Conservation (phyloP, 805 yeast genomes). For the Ogataea saltuana region DNA sequence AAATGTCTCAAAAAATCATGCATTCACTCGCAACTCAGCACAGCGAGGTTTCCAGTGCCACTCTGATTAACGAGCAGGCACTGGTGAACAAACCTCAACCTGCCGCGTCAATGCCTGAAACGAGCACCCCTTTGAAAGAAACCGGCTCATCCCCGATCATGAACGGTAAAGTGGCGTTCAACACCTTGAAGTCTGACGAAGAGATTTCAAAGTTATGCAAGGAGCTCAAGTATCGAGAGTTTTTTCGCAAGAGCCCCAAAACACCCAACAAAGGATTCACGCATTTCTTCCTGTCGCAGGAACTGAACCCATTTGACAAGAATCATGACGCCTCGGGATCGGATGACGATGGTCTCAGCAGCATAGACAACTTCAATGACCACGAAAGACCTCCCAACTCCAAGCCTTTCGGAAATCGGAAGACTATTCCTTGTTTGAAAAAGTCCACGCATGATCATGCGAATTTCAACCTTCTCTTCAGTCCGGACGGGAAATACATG, state of each 20-base stretch:
- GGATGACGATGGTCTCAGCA: constrained; percentile 7
- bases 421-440: background rate
- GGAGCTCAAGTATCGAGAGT: constrained; percentile 57
- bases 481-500: constrained; percentile 75
- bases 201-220: constrained; percentile 44
- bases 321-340: constrained; percentile 4
- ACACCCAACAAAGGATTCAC: constrained; percentile 47
- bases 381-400: constrained; percentile 15
- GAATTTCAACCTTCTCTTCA: constrained; percentile 73
- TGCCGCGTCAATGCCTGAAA: background rate
- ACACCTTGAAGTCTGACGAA: constrained; percentile 29
- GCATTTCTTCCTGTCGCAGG: constrained; percentile 67
- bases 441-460: constrained; percentile 41
- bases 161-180: constrained; percentile 5
- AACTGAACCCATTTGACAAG: constrained; percentile 39
- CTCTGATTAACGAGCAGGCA: constrained; percentile 1
- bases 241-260: constrained; percentile 45
- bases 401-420: background rate
- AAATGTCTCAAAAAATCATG: too few species aligned
- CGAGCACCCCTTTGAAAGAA: constrained; percentile 8
- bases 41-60: constrained; percentile 9
- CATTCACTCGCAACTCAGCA: background rate
- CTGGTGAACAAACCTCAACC: background rate
- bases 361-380: constrained; percentile 9
- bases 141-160: background rate